Evolutionary conservation across 805 yeast species (phyloP), one percentile per base, ranked within the genome.

Genomic region (Candida alai): DNA sequence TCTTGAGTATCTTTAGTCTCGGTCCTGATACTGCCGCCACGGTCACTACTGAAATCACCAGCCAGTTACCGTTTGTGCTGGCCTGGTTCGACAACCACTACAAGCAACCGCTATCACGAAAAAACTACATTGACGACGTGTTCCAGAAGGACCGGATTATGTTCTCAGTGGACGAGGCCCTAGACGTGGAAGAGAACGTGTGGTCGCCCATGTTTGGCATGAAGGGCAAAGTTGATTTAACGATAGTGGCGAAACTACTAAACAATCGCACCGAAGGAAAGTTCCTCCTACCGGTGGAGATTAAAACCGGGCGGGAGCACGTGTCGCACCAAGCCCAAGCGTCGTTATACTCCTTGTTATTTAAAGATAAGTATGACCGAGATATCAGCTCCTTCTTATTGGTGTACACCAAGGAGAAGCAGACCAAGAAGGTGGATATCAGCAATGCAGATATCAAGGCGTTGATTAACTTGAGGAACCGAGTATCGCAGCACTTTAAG

Each of bases 171-270:
- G 65, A 75, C 11, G 78, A 80, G 37, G 73, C 88, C 6, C 62
- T 86, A 21, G 96, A 85, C 49, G 76, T 86, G 7, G 99, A 93
- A 56, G 97, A 93, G 49, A 84, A 80, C 47, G 80, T 93, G 10
- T 80, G 95, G 87, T 86, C 97, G 0, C 95, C 97, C 0, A 72
- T 76, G 51, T 88, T 74, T 61, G 99, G 99, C 0, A 58, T 93
- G 6, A 76, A 86, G 45, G 99, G 99, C 0, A 76, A 81, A 46
- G 77, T 89, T 12, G 99, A 93, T 61, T 96, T 82, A 3, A 87
- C 96, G 0, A 70, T 87, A 2, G 83, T 82, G 44, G 82, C 84
- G 0, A 55, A 62, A 17, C 51, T 71, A 6, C 61, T 62, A 28
- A 43, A 51, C 5, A 33, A 36, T 9, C 24, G 40, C 9, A 42